Evolutionary conservation across 768 basidiomycete genomes (phyloP).

Genomic region (Tephrocybe rancida): DNA sequence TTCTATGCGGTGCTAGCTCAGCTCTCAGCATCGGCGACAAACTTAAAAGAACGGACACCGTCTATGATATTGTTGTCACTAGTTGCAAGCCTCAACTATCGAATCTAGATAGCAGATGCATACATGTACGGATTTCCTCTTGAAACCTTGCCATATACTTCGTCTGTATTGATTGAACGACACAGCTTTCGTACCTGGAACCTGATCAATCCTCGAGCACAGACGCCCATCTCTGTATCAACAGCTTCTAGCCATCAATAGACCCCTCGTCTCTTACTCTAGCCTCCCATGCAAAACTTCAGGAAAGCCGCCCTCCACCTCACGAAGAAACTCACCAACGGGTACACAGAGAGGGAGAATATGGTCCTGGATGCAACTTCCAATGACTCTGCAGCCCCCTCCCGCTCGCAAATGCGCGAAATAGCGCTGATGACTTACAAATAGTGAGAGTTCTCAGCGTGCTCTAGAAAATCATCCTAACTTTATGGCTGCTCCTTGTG

Average conservation of each 20-base stretch:
- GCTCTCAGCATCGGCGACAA: no score
- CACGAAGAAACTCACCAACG: neutral
- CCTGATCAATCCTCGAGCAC: no score
- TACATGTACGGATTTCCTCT: no score
- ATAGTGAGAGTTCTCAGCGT: slow-evolving; percentile 34
- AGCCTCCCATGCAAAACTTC: neutral
- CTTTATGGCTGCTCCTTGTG: slow-evolving; percentile 27
- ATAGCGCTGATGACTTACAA: neutral
- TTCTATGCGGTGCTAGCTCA: no score
- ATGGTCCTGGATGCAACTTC: neutral
- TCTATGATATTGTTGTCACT: no score
- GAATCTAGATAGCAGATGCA: no score
- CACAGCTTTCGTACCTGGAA: no score
- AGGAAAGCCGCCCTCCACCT: neutral
- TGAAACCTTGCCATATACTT: no score
- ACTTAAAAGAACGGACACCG: no score
- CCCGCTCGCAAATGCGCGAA: neutral
- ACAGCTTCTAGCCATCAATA: slow-evolving; percentile 68
- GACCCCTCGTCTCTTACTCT: slow-evolving; percentile 94
- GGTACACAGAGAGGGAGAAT: neutral
- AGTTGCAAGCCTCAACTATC: no score
- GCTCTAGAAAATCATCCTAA: neutral
- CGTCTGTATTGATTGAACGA: no score
- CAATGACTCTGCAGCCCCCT: neutral
- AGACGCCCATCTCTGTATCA: no score